Base-by-base conservation (phyloP, 768 basidiomycete genomes). In the Udeniomyces megalosporus region DNA sequence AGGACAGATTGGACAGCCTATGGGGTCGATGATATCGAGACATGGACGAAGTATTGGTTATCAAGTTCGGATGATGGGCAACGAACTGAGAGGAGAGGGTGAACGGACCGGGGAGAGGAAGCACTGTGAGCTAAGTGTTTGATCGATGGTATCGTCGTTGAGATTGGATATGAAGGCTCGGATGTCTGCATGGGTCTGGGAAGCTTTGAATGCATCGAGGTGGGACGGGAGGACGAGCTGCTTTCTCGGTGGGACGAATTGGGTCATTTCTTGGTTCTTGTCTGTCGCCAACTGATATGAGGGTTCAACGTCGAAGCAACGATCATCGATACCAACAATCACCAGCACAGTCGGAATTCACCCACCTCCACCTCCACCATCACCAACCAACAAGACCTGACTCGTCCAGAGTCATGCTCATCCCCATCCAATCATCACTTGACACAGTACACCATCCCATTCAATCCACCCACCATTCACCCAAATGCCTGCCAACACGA, bases 201-300 rank as follows among this genome's bases (percentile, higher is more conserved):
- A 91, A 8, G 75, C 68, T 69, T 89, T 83, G 70, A 95, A 99
- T n/a, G 81, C 82, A 24, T 80, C 78, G 0, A 97, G 80, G 67
- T 96, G 91, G 4, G 78, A 80, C 32, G 78, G 80, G 1, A 83
- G 80, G 31, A 97, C 75, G 66, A 99, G 87, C 28, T 75, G 77
- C 75, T 92, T 93, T 46, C 74, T 75, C 0, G 85, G 87, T 14
- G 35, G 35, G 10, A 55, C 29, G 46, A 48, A 65, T n/a, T n/a
- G n/a, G n/a, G n/a, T n/a, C n/a, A n/a, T n/a, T n/a, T n/a, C n/a
- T n/a, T n/a, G n/a, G 22, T 49, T 17, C 49, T 44, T 35, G 32
- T 26, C 32, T 28, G 26, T 48, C 20, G 35, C n/a, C n/a, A n/a
- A n/a, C n/a, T 45, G 56, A 4, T 20, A 22, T 10, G 22, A 48